phyloP scores from a whole-genome alignment of 345 rosid genomes.

The Syzygium aromaticum region DNA sequence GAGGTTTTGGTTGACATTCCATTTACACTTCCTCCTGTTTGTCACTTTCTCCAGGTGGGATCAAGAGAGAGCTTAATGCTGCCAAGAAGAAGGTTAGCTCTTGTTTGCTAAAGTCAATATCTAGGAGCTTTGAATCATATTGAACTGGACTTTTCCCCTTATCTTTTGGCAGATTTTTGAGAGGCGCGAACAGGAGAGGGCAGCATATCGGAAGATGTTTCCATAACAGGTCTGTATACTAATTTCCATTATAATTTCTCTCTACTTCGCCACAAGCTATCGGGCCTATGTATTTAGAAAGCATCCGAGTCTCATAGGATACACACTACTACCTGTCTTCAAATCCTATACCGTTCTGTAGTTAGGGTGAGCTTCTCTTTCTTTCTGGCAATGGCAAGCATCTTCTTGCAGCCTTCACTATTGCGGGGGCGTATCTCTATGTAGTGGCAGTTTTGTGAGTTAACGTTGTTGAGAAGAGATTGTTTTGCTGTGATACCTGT shows the following conservation, averaged over 20 bases:
- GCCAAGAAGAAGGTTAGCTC: conserved; percentile 71
- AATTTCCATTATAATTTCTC: not conserved
- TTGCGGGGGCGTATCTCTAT: not conserved
- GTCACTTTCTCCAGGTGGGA: conserved; percentile 46
- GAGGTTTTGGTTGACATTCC: not conserved
- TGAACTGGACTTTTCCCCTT: not conserved
- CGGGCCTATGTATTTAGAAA: not conserved
- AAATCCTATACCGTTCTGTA: not conserved
- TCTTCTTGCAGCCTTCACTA: not conserved
- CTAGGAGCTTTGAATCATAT: not conserved
- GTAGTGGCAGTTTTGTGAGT: not conserved
- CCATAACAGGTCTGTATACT: conserved; percentile 9
- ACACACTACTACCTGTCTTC: not conserved
- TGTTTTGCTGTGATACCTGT: not conserved
- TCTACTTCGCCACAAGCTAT: not conserved
- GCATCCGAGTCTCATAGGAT: not conserved
- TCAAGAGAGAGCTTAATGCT: conserved; percentile 70
- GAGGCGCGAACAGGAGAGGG: conserved; percentile 60
- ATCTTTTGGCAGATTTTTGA: conserved; percentile 45
- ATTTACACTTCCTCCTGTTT: not conserved
- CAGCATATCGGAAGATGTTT: conserved; percentile 73
- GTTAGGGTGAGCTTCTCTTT: not conserved
- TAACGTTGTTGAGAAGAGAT: not conserved
- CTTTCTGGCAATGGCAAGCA: not conserved
- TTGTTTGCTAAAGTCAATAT: not conserved